Conservation (phyloP, 345 rosid genomes). For the Eucalyptus cloeziana region DNA sequence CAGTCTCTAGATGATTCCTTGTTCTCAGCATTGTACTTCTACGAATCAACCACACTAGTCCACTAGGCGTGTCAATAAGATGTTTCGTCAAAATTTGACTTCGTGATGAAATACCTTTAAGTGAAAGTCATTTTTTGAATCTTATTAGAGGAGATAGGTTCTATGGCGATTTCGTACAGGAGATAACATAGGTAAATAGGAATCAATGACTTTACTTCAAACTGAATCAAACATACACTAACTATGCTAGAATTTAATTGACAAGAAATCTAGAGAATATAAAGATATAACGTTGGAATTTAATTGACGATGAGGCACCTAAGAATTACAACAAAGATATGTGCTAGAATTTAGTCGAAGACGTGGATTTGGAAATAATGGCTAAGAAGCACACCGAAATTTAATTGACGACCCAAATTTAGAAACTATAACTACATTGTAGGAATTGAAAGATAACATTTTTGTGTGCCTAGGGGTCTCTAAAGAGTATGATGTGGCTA, state of each 20-base stretch:
- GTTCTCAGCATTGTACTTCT: not conserved
- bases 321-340: no score
- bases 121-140: no score
- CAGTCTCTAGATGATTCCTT: not conserved
- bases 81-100: not conserved
- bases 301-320: not conserved
- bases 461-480: fast-evolving
- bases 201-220: not conserved
- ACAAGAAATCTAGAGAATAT: not conserved
- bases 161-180: not conserved
- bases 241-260: no score
- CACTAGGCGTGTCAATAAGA: not conserved
- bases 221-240: not conserved
- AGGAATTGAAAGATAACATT: not conserved
- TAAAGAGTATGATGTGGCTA: not conserved
- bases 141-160: not conserved
- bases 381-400: not conserved
- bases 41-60: no score
- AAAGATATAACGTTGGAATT: not conserved
- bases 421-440: not conserved
- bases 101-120: not conserved
- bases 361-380: not conserved
- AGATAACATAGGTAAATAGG: not conserved
- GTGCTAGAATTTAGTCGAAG: no score
- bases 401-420: not conserved